Percentiles rank a stretch among this genome's conserved stretches.
Evolutionary conservation across 2,329 filamentous ascomycete species (phyloP).

Genomic region (Graphilbum sp.): DNA sequence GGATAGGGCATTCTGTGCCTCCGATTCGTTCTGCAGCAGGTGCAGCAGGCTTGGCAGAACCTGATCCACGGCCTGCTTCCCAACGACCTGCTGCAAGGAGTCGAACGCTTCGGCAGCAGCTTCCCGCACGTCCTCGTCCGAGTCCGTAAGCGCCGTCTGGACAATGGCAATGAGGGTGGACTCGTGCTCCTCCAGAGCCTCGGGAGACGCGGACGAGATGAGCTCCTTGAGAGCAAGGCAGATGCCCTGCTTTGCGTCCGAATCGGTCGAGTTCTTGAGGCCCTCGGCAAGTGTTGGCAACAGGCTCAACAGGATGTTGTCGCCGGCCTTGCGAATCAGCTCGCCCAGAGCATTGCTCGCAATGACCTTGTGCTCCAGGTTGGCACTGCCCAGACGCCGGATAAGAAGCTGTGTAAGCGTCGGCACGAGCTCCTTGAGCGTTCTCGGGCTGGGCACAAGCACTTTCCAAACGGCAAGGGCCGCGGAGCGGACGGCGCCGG

Average conservation of each 20-base stretch:
- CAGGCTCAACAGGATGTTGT: constrained; percentile 75
- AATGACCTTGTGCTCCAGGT: constrained; percentile 98
- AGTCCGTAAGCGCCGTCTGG: constrained; percentile 79
- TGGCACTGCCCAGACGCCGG: constrained; percentile 79
- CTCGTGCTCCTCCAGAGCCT: constrained; percentile 85
- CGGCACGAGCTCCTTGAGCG: constrained; percentile 86
- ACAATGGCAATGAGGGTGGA: constrained; percentile 91
- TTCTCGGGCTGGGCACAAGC: constrained; percentile 77
- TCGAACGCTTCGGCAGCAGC: constrained; percentile 96
- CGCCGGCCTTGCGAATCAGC: constrained; percentile 90
- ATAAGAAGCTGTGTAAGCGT: constrained; percentile 93
- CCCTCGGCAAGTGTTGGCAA: constrained; percentile 87
- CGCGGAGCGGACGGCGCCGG: constrained; percentile 73
- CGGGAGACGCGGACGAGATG: constrained; percentile 73
- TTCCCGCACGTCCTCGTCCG: constrained; percentile 78
- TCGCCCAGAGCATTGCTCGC: constrained; percentile 93
- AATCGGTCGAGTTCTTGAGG: constrained; percentile 72
- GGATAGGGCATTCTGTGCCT: constrained; percentile 82
- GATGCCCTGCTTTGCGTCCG: constrained; percentile 90
- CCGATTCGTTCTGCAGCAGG: constrained; percentile 68
- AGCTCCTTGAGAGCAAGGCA: constrained; percentile 91
- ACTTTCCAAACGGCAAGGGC: constrained; percentile 95
- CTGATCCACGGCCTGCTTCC: constrained; percentile 89
- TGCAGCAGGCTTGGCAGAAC: constrained; percentile 85
- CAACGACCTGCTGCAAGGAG: constrained; percentile 79